Conservation (phyloP, 2,329 filamentous ascomycete species). For the Karstenula rhodostoma region DNA sequence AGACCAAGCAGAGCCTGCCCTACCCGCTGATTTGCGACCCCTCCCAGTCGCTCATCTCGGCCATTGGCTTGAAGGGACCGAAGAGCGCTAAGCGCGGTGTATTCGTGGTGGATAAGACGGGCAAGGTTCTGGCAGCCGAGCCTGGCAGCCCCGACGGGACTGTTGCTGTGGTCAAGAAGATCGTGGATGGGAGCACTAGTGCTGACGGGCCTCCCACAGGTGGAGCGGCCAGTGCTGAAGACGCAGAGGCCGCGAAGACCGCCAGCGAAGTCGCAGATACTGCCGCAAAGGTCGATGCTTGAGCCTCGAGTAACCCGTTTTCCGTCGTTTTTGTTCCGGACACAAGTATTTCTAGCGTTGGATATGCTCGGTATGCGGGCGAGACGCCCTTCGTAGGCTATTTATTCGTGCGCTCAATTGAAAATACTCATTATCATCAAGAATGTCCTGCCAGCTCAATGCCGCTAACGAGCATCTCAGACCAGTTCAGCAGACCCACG, state of each 20-base stretch:
- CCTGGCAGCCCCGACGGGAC: constrained; percentile 80
- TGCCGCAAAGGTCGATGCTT: constrained; percentile 50
- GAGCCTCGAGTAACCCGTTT: not conserved
- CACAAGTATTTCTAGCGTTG: not conserved
- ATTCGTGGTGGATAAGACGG: constrained; percentile 83
- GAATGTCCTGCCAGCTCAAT: not conserved
- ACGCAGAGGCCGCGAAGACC: constrained; percentile 46
- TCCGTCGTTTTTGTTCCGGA: not conserved
- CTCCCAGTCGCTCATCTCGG: constrained; percentile 74
- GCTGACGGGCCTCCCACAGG: constrained; percentile 34
- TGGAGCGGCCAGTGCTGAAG: constrained; percentile 43
- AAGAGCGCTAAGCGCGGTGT: constrained; percentile 86
- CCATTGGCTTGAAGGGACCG: constrained; percentile 83
- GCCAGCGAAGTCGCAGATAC: constrained; percentile 57
- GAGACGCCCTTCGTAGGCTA: not conserved
- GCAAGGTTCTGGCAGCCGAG: constrained; percentile 79
- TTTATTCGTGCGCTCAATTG: not conserved
- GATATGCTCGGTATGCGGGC: not conserved
- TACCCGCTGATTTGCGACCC: constrained; percentile 91
- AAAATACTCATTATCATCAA: not conserved
- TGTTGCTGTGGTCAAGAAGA: constrained; percentile 75
- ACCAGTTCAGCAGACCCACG: not conserved
- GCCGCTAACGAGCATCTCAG: not conserved
- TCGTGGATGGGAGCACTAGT: constrained; percentile 55
- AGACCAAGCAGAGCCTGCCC: constrained; percentile 86